phyloP scores from a whole-genome alignment of 495 filamentous ascomycete species.

The Neurospora sp. region DNA sequence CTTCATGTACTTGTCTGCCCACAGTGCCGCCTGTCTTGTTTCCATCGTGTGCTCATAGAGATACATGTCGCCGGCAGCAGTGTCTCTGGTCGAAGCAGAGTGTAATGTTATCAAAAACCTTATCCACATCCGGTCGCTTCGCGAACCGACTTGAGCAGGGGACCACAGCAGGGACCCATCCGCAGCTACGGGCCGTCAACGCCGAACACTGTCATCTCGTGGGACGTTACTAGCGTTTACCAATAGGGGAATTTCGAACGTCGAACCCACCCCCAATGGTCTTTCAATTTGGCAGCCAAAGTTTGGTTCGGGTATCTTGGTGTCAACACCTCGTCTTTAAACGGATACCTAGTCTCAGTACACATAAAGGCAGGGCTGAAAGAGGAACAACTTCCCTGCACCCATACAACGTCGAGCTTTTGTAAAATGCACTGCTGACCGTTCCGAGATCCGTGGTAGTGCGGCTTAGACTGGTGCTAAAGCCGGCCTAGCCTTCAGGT shows the following conservation, averaged over 20 bases:
- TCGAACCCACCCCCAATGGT: neutral
- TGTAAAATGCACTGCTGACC: constrained; percentile 7
- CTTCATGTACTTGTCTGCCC: neutral
- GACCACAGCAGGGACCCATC: neutral
- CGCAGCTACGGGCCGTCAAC: constrained; percentile 18
- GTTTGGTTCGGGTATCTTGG: constrained; percentile 8
- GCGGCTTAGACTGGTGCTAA: neutral
- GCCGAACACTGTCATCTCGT: constrained; percentile 8
- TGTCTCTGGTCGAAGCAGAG: neutral
- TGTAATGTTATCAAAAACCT: neutral
- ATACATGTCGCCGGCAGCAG: neutral
- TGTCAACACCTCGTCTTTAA: constrained; percentile 6
- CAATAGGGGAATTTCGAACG: constrained; percentile 21
- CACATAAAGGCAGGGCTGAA: constrained; percentile 14
- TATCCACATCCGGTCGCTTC: neutral
- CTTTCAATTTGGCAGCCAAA: neutral
- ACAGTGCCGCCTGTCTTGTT: neutral
- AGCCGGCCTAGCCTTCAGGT: neutral
- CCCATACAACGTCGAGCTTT: neutral
- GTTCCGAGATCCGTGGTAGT: constrained; percentile 4
- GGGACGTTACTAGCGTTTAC: constrained; percentile 16
- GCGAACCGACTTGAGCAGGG: neutral
- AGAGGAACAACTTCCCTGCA: constrained; percentile 1
- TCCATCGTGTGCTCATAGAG: neutral
- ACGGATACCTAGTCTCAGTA: neutral